Evolutionary conservation across 2,329 filamentous ascomycete genomes (phyloP), one percentile per base, ranked within the genome.

Genomic region (Didymella segeticola): DNA sequence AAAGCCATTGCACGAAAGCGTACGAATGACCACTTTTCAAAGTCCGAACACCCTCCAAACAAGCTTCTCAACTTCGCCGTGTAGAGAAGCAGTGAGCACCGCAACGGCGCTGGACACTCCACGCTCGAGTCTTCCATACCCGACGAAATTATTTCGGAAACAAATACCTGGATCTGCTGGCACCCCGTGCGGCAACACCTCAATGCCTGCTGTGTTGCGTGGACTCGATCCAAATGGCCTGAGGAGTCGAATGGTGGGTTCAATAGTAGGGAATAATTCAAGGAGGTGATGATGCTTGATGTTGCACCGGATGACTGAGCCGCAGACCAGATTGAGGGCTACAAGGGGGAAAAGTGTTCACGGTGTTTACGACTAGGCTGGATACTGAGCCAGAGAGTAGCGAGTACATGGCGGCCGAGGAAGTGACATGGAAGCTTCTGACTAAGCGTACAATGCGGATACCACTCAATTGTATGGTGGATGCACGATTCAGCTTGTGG

Each of bases 401-500:
- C 26, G 61, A 62, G 15, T 70, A 69, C 33, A 66, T 70, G 48
- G 61, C 53, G 22, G 71, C 69, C 7, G 63, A 73, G 37, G 50
- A 67, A 33, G 34, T 64, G 0, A 49, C 46, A 8, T 75, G 71
- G 69, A 60, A 58, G 5, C 27, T 74, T 33, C 56, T 77, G 37
- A 66, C 73, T 10, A 61, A 64, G 34, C 65, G 67, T 4, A 63
- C 62, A 3, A 62, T 74, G 65, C 64, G 75, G 57, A 77, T 77
- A 67, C 77, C n/a, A 70, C 68, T 1, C 74, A 74, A n/a, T n/a
- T 53, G 73, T 67, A 0, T 70, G 71, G 47, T 58, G 58, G 1
- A 29, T 73, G 29, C 58, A 63, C 17, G 10, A 41, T 60, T 12
- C 33, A 11, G 58, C 62, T 19, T 53, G 71, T 14, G 73, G 73